Evolutionary conservation across 2,329 filamentous ascomycete species (phyloP).

Genomic region (Apiospora arundinis): DNA sequence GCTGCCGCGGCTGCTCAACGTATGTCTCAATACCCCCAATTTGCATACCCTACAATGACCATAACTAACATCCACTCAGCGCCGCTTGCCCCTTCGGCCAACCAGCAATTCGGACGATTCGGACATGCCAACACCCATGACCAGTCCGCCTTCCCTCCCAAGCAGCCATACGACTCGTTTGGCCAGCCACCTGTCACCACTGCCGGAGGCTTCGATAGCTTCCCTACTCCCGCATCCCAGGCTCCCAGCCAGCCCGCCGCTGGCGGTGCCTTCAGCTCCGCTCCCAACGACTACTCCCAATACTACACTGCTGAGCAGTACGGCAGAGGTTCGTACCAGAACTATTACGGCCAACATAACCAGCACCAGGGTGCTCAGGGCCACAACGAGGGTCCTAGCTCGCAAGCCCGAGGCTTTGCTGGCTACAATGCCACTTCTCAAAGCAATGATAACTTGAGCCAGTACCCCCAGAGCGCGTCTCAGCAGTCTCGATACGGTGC

Average conservation of each 20-base stretch:
- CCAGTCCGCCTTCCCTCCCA: slow-evolving; percentile 68
- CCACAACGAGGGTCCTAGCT: slow-evolving; percentile 75
- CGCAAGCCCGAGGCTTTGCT: slow-evolving; percentile 78
- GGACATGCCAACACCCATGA: slow-evolving; percentile 68
- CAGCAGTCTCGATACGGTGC: slow-evolving; percentile 66
- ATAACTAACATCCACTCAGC: slow-evolving; percentile 43
- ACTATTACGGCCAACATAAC: slow-evolving; percentile 57
- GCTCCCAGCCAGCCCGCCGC: slow-evolving; percentile 64
- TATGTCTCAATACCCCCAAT: slow-evolving; percentile 38
- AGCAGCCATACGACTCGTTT: slow-evolving; percentile 83
- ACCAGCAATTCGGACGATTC: slow-evolving; percentile 74
- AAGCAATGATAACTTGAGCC: slow-evolving; percentile 65
- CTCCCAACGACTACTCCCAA: slow-evolving; percentile 79
- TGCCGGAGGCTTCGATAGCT: slow-evolving; percentile 60
- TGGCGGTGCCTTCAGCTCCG: slow-evolving; percentile 73
- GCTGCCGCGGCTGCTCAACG: slow-evolving; percentile 35
- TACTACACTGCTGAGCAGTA: slow-evolving; percentile 83
- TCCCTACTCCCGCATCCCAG: slow-evolving; percentile 62
- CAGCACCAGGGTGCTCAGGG: slow-evolving; percentile 60
- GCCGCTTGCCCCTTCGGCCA: slow-evolving; percentile 61
- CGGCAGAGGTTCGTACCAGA: slow-evolving; percentile 76
- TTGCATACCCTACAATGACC: slow-evolving; percentile 40
- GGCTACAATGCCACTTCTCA: slow-evolving; percentile 73
- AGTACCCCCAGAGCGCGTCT: slow-evolving; percentile 78
- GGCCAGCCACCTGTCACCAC: slow-evolving; percentile 67